Evolutionary conservation across 2,329 filamentous ascomycete species (phyloP), one percentile per base, ranked within the genome.

Genomic region (Tolypocladium cylindrosporum): DNA sequence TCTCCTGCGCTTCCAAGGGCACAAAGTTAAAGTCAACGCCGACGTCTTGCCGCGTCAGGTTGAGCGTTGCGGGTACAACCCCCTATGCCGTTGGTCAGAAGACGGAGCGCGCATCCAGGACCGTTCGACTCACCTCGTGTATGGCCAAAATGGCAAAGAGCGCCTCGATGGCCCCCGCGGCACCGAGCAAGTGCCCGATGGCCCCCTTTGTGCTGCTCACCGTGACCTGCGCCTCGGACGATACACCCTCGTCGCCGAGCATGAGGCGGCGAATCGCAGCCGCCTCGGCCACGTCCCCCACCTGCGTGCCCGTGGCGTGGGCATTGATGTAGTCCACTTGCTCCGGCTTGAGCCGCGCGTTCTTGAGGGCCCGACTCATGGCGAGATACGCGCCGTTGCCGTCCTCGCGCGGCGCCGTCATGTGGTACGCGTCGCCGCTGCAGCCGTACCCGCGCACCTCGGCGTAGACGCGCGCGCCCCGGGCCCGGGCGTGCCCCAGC

Each of bases 121-220:
- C 19, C 16, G 11, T n/a, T 14, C 7, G 16, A 36, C 84, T 73
- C 71, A 95, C 92, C 74, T 96, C 79, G 55, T 86, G 75, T 48
- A 97, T 83, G 10, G 91, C 85, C 60, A 97, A 75, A 27, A 96
- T 80, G 1, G 89, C 85, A 69, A 97, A 95, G 2, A 97, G 77
- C 1, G 93, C 89, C 71, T 99, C 94, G 13, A 97, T 82, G 6
- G 93, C 91, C 4, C 94, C 94, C 2, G 94, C 89, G 42, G 92
- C 94, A 16, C 94, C 94, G 5, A 99, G 79, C 7, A 99, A 76
- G 78, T 99, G 94, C 0, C 94, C 94, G 55, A 95, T 80, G 3
- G 94, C 91, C 8, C 93, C 93, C 71, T 99, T 99, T 0, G 92
- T 96, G 72, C 94, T 93, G 71, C 92, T 96, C 24, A 97, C 82